phyloP scores from a whole-genome alignment of 2,329 filamentous ascomycete genomes.

The Colletotrichum musicola region DNA sequence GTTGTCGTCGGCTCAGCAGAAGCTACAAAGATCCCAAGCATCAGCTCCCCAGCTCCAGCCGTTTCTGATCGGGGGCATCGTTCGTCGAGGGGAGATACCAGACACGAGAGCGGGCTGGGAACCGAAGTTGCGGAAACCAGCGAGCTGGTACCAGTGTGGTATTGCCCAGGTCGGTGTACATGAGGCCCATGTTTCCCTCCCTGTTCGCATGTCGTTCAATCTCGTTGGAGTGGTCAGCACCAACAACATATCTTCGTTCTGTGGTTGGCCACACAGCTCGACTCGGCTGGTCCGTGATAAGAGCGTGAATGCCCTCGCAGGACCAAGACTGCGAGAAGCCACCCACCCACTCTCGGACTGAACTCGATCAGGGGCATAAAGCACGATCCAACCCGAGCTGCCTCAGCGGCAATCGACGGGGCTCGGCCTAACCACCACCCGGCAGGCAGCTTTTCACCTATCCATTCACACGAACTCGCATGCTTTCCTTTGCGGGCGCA shows the following conservation, averaged over 20 bases:
- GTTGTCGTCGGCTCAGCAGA: neutral
- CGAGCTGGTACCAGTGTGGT: constrained; percentile 12
- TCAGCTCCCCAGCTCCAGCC: neutral
- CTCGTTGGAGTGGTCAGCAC: neutral
- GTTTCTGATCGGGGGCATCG: neutral
- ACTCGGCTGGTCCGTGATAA: neutral
- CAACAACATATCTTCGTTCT: no score
- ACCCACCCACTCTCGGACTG: neutral
- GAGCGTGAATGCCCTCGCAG: neutral
- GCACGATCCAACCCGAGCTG: neutral
- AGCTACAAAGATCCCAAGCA: neutral
- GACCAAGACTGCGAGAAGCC: neutral
- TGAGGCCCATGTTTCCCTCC: neutral
- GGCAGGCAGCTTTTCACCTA: neutral
- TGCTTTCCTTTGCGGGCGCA: neutral
- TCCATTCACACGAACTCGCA: neutral
- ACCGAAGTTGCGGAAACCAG: neutral
- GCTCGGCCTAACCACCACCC: neutral
- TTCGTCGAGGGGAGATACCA: neutral
- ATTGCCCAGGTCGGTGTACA: neutral
- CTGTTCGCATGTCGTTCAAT: neutral
- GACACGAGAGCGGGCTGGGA: neutral
- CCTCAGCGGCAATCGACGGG: neutral
- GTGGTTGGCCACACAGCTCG: neutral
- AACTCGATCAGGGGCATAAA: neutral